Base-by-base conservation (phyloP, 441 rosid species). In the Manihot esculenta region DNA sequence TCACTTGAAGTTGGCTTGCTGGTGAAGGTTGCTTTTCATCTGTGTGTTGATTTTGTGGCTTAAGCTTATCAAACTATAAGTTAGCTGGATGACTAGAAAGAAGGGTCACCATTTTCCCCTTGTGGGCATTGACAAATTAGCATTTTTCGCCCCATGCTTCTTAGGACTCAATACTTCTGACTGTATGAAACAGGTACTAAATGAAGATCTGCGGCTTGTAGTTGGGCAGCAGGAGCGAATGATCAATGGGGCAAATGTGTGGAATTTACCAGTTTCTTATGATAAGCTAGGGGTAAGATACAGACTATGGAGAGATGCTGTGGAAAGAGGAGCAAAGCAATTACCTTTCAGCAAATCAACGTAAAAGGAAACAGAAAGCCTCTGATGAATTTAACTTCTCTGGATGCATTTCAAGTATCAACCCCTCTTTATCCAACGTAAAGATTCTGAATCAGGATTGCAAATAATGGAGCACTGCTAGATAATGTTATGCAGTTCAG, bases 211-310 rank as follows among this genome's bases (percentile, higher is more conserved):
- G 17, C 76, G 99, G 55, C 84, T 92, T 7, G 97, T 92, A 3
- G 21, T 92, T 6, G 97, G 99, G 62, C 97, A 92, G 71, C 99
- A 94, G 74, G 97, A 92, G 75, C 77, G 96, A 66, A 94, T 94
- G 97, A 62, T 86, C 54, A 92, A 80, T 21, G 97, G 97, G 3
- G 97, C 88, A 51, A 92, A 94, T 59, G 77, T 94, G 44, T 94
- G 97, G 97, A 94, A 94, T 69, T 84, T 69, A 72, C 97, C 99
- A 0, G 99, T 94, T 70, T 75, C 91, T 10, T 90, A 92, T 21
- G 99, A 92, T 64, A 94, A 94, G 79, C 86, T 94, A 6, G 99
- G 99, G 78, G 97, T 92, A 72, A 87, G 97, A 69, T 94, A 92
- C 80, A 84, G 97, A 81, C 65, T 81, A 62, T 92, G 99, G 97